Evolutionary conservation across 2,329 filamentous ascomycete species (phyloP).

Genomic region (Pseudonectria foliicola): DNA sequence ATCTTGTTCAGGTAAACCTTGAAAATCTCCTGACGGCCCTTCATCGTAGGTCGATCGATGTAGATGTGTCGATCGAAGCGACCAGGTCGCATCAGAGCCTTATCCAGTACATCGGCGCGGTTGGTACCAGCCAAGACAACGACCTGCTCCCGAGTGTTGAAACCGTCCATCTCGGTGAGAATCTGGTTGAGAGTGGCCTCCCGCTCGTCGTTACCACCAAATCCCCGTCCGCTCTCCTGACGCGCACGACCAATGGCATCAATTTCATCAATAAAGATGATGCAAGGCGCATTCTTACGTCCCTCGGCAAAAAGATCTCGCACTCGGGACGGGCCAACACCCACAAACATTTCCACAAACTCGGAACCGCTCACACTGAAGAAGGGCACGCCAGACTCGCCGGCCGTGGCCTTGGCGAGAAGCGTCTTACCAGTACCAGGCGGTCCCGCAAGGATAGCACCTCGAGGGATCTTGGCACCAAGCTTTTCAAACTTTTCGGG

Average conservation of each 20-base stretch:
- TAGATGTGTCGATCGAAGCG: conserved; percentile 95
- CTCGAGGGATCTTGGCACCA: conserved; percentile 94
- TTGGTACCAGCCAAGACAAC: conserved; percentile 97
- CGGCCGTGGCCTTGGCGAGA: conserved; percentile 92
- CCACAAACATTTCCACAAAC: conserved; percentile 99
- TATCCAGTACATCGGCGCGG: conserved; percentile 87
- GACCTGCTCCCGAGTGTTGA: conserved; percentile 94
- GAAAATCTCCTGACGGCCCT: conserved; percentile 93
- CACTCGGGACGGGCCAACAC: conserved; percentile 92
- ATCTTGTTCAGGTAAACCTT: conserved; percentile 91
- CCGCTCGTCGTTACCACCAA: conserved; percentile 92
- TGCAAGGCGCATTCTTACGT: conserved; percentile 92
- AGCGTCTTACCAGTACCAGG: conserved; percentile 98
- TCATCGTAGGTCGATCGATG: conserved; percentile 94
- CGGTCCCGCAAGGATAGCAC: conserved; percentile 93
- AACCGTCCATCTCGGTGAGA: conserved; percentile 97
- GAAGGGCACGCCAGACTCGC: conserved; percentile 94
- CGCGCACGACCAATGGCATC: conserved; percentile 93
- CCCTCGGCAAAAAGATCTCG: conserved; percentile 91
- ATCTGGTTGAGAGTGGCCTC: conserved; percentile 98
- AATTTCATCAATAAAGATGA: conserved; percentile 99
- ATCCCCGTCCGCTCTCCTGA: conserved; percentile 62
- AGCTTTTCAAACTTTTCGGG: conserved; percentile 88
- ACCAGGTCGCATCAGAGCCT: conserved; percentile 91
- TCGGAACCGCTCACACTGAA: conserved; percentile 98